Base-by-base conservation (phyloP, 2,329 filamentous ascomycete genomes). In the Aspergillus luchuensis region DNA sequence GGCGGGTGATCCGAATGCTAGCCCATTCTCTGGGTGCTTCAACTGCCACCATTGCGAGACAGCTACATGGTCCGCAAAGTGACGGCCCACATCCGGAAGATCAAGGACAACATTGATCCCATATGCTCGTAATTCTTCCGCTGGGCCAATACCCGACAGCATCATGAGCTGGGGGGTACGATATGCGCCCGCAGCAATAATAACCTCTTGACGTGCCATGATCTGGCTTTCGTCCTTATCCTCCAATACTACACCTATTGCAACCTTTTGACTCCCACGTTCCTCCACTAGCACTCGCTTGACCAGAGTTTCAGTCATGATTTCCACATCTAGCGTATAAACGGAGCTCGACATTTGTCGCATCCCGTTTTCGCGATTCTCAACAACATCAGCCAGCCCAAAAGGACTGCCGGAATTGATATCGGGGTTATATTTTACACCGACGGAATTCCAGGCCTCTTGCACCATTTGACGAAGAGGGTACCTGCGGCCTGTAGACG, bases 151-250 rank as follows among this genome's bases (percentile, higher is more conserved):
- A 4, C 72, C 72, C 1, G 70, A 72, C 7, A 74, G 64, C 69
- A 73, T 71, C 11, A 74, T 64, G 4, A 74, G 65, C 56, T 81
- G 78, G 0, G 79, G 80, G 1, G 77, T 78, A 21, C 77, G 74
- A 58, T 78, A 79, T 2, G 72, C 70, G 11, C 79, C 79, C 2
- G 77, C 76, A 2, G 75, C 76, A 4, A 80, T 21, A 30, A 82
- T 78, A 36, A 81, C 75, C 62, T 82, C 80, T 41, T 77, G 73
- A 15, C 63, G 67, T 2, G 75, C 76, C 1, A 48, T 36, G 17
- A 49, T 59, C 17, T 25, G 38, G 52, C 21, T n/a, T 13, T 41
- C 21, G 15, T 11, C 21, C 4, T 41, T 49, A 15, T 49, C 56
- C 8, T 36, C 25, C 23, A 62, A 28, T 47, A 39, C 53, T 6